Conservation (phyloP, 1,139 yeast species). For the Geotrichum reessii region DNA sequence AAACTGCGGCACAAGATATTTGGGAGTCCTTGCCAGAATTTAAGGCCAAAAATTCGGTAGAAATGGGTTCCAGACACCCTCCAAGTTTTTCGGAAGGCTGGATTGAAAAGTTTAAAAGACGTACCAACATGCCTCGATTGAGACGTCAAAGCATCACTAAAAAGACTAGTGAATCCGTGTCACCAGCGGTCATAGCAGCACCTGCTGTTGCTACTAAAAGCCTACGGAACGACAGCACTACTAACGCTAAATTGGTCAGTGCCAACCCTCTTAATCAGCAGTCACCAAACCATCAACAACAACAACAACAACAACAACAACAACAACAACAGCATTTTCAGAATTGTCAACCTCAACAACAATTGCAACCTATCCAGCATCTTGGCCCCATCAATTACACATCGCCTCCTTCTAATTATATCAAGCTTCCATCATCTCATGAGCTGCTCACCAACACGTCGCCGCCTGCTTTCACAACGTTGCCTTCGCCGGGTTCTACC, state of each 20-base stretch:
- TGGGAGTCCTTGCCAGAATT: slow-evolving; percentile 6
- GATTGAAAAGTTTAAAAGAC: slow-evolving; percentile 15
- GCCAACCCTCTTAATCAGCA: background rate
- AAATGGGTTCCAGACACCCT: background rate
- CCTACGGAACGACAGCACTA: background rate
- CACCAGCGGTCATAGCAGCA: background rate
- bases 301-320: slow-evolving; percentile 2
- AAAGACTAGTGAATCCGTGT: background rate
- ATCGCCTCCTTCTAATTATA: background rate
- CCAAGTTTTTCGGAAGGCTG: slow-evolving; percentile 15
- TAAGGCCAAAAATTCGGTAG: background rate
- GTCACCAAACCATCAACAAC: slow-evolving; percentile 5
- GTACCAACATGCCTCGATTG: slow-evolving; percentile 11
- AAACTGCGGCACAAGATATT: slow-evolving; percentile 4
- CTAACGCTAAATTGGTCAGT: background rate
- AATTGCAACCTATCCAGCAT: background rate
- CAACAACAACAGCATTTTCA: slow-evolving; percentile 5
- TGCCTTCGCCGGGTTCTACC: background rate
- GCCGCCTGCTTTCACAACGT: background rate
- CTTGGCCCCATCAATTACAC: background rate
- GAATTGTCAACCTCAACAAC: background rate
- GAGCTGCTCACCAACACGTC: background rate
- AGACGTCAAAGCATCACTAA: background rate
- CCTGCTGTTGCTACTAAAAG: background rate
- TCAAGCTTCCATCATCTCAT: background rate